These are phyloP conservation scores for Nothophaeocryptopus gaeumannii DNA, from an alignment of 2,329 filamentous ascomycete genomes.

Conservation along the genomic window DNA sequence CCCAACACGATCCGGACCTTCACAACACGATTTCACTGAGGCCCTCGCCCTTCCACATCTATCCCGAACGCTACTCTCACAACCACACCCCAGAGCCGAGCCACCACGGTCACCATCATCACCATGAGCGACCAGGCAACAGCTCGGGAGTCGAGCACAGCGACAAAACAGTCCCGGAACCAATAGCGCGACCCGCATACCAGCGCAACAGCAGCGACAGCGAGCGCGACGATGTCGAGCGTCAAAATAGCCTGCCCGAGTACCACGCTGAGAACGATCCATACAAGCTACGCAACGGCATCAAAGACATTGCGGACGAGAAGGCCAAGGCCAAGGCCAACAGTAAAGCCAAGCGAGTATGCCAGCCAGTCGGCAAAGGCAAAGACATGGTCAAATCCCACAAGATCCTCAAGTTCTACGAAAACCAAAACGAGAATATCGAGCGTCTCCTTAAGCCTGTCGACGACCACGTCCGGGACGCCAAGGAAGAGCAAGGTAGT, in stretches of 20 bases:
- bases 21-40: constrained; percentile 49
- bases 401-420: constrained; percentile 78
- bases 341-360: constrained; percentile 67
- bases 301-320: constrained; percentile 77
- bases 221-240: constrained; percentile 41
- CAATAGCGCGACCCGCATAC: constrained; percentile 33
- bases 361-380: constrained; percentile 43
- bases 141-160: constrained; percentile 22
- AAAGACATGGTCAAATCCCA: constrained; percentile 46
- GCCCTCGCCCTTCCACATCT: constrained; percentile 44
- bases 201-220: constrained; percentile 30
- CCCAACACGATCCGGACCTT: constrained; percentile 42
- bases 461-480: constrained; percentile 81
- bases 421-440: constrained; percentile 89
- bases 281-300: constrained; percentile 70
- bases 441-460: constrained; percentile 87
- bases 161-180: constrained; percentile 31
- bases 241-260: constrained; percentile 51
- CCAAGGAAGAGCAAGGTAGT: constrained; percentile 73
- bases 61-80: constrained; percentile 30
- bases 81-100: constrained; percentile 23
- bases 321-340: constrained; percentile 72
- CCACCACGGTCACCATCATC: constrained; percentile 17
- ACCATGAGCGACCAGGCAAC: constrained; percentile 20
- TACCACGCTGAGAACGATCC: constrained; percentile 71